Conservation (phyloP, 1,284 basidiomycete genomes). For the Irpex rosettiformis region DNA sequence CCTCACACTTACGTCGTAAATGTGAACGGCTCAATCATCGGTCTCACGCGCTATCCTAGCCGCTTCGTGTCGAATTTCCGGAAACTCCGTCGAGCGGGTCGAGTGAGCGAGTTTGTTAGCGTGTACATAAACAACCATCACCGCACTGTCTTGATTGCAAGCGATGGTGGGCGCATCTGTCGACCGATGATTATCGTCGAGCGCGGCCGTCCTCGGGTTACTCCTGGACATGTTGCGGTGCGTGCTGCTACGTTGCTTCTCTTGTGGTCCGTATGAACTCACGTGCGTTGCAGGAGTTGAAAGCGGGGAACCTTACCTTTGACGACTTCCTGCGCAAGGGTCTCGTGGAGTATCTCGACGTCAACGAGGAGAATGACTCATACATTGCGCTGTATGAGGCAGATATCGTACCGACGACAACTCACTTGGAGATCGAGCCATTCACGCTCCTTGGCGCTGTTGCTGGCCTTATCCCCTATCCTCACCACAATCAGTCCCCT, state of each 20-base stretch:
- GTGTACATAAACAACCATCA: slow-evolving; percentile 98
- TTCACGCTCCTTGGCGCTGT: slow-evolving; percentile 98
- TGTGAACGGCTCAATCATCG: slow-evolving; percentile 95
- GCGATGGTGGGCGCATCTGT: slow-evolving; percentile 97
- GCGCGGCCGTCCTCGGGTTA: slow-evolving; percentile 75
- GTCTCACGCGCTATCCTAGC: slow-evolving; percentile 83
- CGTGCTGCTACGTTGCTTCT: slow-evolving; percentile 20
- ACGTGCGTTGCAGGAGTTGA: slow-evolving; percentile 58
- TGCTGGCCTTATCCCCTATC: slow-evolving; percentile 97
- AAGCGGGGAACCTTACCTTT: slow-evolving; percentile 78
- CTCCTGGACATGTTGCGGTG: slow-evolving; percentile 79
- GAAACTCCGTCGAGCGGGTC: slow-evolving; percentile 86
- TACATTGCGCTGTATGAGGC: slow-evolving; percentile 95
- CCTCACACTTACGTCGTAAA: slow-evolving; percentile 93
- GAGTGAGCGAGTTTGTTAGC: slow-evolving; percentile 95
- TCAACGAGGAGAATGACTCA: slow-evolving; percentile 99
- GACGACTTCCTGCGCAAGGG: slow-evolving; percentile 94
- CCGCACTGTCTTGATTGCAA: slow-evolving; percentile 92
- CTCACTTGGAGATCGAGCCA: slow-evolving; percentile 98
- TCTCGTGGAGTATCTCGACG: slow-evolving; percentile 99
- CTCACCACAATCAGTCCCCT: slow-evolving; percentile 99
- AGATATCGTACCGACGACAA: slow-evolving; percentile 80
- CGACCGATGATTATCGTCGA: slow-evolving; percentile 98
- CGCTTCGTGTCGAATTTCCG: slow-evolving; percentile 92
- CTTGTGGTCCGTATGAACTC: not conserved